Base-by-base conservation (phyloP, 176 grass and related monocot genomes). In the Rhynchospora breviuscula region DNA sequence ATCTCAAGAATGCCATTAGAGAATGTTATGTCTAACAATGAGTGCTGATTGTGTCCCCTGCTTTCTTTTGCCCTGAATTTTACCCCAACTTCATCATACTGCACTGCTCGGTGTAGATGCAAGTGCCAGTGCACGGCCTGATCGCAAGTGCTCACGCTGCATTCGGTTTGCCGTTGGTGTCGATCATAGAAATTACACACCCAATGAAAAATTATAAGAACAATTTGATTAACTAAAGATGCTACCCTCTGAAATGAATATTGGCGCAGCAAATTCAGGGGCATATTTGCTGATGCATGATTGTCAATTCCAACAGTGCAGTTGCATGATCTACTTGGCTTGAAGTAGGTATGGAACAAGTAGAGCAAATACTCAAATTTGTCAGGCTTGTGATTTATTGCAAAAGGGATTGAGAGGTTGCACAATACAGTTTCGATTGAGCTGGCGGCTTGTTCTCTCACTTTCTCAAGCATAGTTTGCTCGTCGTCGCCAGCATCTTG, bases 41-140 rank as follows among this genome's bases (percentile, higher is more conserved):
- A 69, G 33, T 88, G 79, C 0, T 33, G 69, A 0, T 35, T 63
- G 3, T 0, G n/a, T 26, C 66, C n/a, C 5, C 0, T 18, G 31
- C 72, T 46, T 10, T 1, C 14, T 63, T 60, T 87, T 1, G 1
- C 45, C 8, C 8, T 72, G 21, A 87, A 87, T 0, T 72, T 5
- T 0, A 87, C 62, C 0, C 85, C 85, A 14, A 78, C 85, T 53
- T 87, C 85, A 33, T 82, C 43, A 23, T 87, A 87, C 2, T 87
- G 85, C 10, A 70, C 61, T 18, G 85, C 85, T 2, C 85, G 2
- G 5, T 70, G 85, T 68, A 78, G 62, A 11, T 53, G 23, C 8
- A 86, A 48, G 8, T 69, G 58, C 23, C 18, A 40, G 0, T 1
- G 62, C 2, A 59, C 76, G 0, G 18, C 43, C 3, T 86, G 63